phyloP scores from a whole-genome alignment of 2,329 filamentous ascomycete genomes.

The Pleomassaria siparia region DNA sequence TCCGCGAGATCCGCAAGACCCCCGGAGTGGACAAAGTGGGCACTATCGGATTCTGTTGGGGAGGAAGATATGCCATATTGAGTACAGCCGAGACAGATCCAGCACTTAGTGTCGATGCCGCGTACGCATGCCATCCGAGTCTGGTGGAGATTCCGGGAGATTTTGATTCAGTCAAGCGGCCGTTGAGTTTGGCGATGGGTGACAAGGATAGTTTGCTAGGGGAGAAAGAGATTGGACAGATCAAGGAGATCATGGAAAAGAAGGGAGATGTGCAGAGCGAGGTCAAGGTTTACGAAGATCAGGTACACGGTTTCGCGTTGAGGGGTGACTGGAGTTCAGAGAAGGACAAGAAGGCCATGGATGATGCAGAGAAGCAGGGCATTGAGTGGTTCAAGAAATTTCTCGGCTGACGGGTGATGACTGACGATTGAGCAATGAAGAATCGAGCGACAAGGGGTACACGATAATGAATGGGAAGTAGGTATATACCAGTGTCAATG shows the following conservation, averaged over 20 bases:
- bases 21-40: constrained; percentile 47
- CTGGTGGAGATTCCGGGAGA: constrained; percentile 47
- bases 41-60: constrained; percentile 48
- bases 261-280: constrained; percentile 45
- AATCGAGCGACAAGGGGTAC: no score
- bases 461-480: no score
- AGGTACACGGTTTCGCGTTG: constrained; percentile 50
- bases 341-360: constrained; percentile 51
- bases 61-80: constrained; percentile 45
- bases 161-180: constrained; percentile 44
- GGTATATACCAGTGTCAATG: no score
- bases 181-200: constrained; percentile 46
- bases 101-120: constrained; percentile 45
- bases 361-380: constrained; percentile 47
- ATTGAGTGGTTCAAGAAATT: constrained; percentile 36
- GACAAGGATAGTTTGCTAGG: constrained; percentile 47
- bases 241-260: constrained; percentile 44
- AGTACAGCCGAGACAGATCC: constrained; percentile 9
- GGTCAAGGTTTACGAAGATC: constrained; percentile 46
- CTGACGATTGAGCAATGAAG: no score
- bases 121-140: constrained; percentile 46
- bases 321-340: constrained; percentile 45
- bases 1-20: constrained; percentile 41
- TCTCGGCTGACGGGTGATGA: no score
- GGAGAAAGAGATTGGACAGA: constrained; percentile 41